Percentiles rank a stretch among this genome's conserved stretches.
Evolutionary conservation across 202 grass and related monocot genomes (phyloP).

Genomic region (Setaria viridis): DNA sequence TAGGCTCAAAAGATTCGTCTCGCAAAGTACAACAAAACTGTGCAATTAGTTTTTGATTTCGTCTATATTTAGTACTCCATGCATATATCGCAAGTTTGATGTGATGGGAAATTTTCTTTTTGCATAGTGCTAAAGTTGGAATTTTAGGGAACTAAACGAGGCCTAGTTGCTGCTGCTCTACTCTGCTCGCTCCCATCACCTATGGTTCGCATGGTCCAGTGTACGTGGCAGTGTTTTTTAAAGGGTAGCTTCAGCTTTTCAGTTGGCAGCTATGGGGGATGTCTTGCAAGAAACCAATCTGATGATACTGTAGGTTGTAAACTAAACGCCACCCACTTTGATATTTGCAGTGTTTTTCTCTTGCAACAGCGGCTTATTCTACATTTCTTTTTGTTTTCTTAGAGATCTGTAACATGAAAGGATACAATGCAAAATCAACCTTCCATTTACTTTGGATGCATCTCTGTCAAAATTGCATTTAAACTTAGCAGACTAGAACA

Average conservation of each 20-base stretch:
- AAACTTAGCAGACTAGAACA: not conserved
- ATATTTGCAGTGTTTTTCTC: not conserved
- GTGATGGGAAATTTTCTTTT: too few species aligned
- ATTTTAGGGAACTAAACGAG: too few species aligned
- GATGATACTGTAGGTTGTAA: conserved; percentile 17
- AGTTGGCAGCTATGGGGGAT: not conserved
- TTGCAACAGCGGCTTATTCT: not conserved
- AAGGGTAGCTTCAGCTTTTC: too few species aligned
- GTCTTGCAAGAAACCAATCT: not conserved
- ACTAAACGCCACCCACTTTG: not conserved
- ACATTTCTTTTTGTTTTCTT: not conserved
- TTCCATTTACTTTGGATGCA: not conserved
- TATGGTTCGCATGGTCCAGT: not conserved
- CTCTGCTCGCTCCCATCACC: not conserved
- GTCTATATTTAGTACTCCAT: too few species aligned
- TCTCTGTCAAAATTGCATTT: not conserved
- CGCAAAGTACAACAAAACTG: too few species aligned
- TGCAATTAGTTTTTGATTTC: too few species aligned
- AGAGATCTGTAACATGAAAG: not conserved
- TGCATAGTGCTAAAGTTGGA: too few species aligned
- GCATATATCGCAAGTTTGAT: too few species aligned
- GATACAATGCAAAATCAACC: not conserved
- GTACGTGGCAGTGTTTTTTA: not conserved
- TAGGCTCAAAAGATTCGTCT: too few species aligned
- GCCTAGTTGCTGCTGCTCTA: not conserved